phyloP scores from a whole-genome alignment of 306 rosid genomes.

The Rosa multiflora region DNA sequence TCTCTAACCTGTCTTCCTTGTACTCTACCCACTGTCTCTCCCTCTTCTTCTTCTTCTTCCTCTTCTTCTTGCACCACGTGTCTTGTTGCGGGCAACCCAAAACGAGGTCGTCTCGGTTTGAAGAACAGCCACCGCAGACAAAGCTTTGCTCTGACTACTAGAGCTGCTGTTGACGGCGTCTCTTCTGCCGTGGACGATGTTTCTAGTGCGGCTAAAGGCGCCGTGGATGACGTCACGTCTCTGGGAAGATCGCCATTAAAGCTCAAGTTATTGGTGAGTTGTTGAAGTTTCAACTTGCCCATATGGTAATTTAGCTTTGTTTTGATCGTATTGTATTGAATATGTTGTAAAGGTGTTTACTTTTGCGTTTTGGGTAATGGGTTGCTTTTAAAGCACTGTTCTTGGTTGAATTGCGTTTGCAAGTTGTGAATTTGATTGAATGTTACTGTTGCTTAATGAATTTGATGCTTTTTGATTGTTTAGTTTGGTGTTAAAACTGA shows the following conservation, averaged over 20 bases:
- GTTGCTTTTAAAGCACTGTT: background rate
- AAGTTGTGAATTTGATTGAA: no score
- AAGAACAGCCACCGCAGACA: conserved; percentile 9
- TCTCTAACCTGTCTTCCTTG: conserved; percentile 40
- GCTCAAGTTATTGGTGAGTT: conserved; percentile 72
- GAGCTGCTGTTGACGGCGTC: conserved; percentile 39
- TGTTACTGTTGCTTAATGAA: background rate
- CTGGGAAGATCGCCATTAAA: conserved; percentile 40
- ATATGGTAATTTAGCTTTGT: background rate
- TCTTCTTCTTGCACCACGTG: background rate
- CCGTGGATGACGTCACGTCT: conserved; percentile 3
- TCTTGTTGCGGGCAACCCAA: conserved; percentile 25
- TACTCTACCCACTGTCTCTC: conserved; percentile 18
- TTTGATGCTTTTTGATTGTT: background rate
- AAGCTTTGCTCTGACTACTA: conserved; percentile 27
- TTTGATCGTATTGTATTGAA: background rate
- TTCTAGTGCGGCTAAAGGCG: background rate
- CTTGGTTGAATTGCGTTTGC: background rate
- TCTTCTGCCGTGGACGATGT: conserved; percentile 22
- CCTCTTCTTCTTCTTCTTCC: conserved; percentile 16
- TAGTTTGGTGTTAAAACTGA: background rate
- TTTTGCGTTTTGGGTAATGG: background rate
- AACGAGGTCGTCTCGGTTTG: conserved; percentile 18
- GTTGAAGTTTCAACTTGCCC: background rate
- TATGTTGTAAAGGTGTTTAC: background rate